A percentile compares a stretch with the other conserved stretches of the same genome.
Conservation (phyloP, 2,329 filamentous ascomycete species). For the Calonectria crousiana region DNA sequence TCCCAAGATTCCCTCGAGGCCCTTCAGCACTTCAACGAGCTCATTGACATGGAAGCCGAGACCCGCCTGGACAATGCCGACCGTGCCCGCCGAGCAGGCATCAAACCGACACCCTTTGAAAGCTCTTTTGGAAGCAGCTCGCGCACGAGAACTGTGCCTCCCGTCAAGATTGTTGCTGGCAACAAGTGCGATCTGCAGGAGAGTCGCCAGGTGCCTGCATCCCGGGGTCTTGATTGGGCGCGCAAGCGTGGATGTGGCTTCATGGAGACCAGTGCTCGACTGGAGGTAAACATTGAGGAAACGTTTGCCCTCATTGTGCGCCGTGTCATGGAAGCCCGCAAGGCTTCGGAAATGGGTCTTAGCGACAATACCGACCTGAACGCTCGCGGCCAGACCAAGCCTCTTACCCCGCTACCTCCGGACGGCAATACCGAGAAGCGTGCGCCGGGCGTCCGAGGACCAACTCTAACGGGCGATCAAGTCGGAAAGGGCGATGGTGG, state of each 20-base stretch:
- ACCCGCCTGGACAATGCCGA: slow-evolving; percentile 73
- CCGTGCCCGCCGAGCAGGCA: slow-evolving; percentile 60
- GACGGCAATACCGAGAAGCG: slow-evolving; percentile 58
- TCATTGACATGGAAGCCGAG: slow-evolving; percentile 87
- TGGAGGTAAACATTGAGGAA: slow-evolving; percentile 91
- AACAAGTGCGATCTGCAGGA: slow-evolving; percentile 89
- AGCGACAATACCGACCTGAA: slow-evolving; percentile 57
- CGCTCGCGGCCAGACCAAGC: slow-evolving; percentile 68
- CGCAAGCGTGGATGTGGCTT: slow-evolving; percentile 80
- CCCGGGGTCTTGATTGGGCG: slow-evolving; percentile 82
- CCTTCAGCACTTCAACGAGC: slow-evolving; percentile 82
- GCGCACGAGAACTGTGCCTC: slow-evolving; percentile 69
- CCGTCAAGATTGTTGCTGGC: slow-evolving; percentile 85
- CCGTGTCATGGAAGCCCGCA: slow-evolving; percentile 70
- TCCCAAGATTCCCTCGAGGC: slow-evolving; percentile 75
- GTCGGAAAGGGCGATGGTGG: slow-evolving; percentile 57
- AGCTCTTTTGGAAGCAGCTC: slow-evolving; percentile 47
- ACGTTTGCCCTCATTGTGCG: slow-evolving; percentile 81
- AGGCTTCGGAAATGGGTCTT: slow-evolving; percentile 61
- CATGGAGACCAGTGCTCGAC: slow-evolving; percentile 88
- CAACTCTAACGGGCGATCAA: slow-evolving; percentile 57
- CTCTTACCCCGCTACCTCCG: slow-evolving; percentile 65
- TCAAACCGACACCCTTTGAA: slow-evolving; percentile 47
- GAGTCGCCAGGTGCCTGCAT: slow-evolving; percentile 75
- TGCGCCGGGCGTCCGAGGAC: slow-evolving; percentile 59